These are phyloP conservation scores for Ustilago trichophora DNA, from an alignment of 1,284 basidiomycete genomes.

Conservation along the genomic window DNA sequence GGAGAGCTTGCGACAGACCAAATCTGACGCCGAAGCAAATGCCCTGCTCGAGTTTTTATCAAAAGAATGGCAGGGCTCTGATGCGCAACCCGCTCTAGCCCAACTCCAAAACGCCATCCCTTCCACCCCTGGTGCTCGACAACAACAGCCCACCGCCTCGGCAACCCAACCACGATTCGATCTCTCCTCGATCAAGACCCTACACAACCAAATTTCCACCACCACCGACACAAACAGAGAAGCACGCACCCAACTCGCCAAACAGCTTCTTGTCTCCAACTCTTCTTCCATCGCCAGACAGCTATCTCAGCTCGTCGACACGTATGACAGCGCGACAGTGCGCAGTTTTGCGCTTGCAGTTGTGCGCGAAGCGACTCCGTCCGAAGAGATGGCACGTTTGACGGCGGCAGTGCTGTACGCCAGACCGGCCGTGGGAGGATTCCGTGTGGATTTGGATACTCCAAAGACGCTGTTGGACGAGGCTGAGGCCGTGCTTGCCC, in stretches of 20 bases:
- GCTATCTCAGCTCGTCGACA: conserved; percentile 23
- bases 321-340: conserved; percentile 11
- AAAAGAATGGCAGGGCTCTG: not conserved
- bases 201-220: conserved; percentile 4
- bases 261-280: not conserved
- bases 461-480: conserved; percentile 1
- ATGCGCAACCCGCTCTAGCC: conserved; percentile 8
- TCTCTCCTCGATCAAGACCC: conserved; percentile 5
- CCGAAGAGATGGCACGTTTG: not conserved
- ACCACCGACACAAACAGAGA: not conserved
- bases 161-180: conserved; percentile 8
- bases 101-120: conserved; percentile 5
- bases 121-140: no score
- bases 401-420: conserved; percentile 22
- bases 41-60: conserved; percentile 3
- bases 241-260: conserved; percentile 1
- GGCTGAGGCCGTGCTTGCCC: not conserved
- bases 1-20: not conserved
- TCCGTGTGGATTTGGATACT: conserved; percentile 8
- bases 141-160: no score
- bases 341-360: conserved; percentile 8
- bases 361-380: not conserved
- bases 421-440: conserved; percentile 21
- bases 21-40: not conserved
- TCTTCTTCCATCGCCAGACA: not conserved